Conservation (phyloP, 306 rosid species). For the Vigna radiata region DNA sequence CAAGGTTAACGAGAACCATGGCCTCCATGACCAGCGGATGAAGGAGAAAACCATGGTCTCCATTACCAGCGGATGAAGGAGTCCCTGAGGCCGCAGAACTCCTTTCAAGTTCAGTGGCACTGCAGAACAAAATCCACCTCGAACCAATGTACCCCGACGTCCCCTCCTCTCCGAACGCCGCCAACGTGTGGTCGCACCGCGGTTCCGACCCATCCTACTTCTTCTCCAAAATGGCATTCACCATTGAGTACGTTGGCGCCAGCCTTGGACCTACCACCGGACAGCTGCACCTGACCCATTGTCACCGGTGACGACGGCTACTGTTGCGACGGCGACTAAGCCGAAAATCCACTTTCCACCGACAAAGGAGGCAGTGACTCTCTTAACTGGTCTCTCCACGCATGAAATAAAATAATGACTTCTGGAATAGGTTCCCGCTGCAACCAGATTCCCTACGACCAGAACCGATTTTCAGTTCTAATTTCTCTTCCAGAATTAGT, state of each 20-base stretch:
- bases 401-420: no score
- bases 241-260: constrained; percentile 90
- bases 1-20: constrained; percentile 15
- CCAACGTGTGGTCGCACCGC: constrained; percentile 95
- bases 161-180: constrained; percentile 97
- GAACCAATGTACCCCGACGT: constrained; percentile 92
- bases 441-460: no score
- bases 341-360: constrained; percentile 58
- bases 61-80: constrained; percentile 97
- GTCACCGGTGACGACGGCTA: constrained; percentile 53
- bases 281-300: constrained; percentile 66
- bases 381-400: no score
- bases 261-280: constrained; percentile 89
- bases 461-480: no score
- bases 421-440: no score
- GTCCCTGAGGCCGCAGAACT: constrained; percentile 95
- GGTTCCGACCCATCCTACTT: constrained; percentile 98
- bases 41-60: not conserved
- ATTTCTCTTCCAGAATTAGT: no score
- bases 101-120: constrained; percentile 98
- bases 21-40: constrained; percentile 7
- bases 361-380: not conserved
- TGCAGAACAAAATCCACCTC: constrained; percentile 86
- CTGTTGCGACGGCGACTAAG: constrained; percentile 49
- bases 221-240: constrained; percentile 86